phyloP scores from a whole-genome alignment of 1,139 yeast genomes.

The Magnusiomyces suaveolens region DNA sequence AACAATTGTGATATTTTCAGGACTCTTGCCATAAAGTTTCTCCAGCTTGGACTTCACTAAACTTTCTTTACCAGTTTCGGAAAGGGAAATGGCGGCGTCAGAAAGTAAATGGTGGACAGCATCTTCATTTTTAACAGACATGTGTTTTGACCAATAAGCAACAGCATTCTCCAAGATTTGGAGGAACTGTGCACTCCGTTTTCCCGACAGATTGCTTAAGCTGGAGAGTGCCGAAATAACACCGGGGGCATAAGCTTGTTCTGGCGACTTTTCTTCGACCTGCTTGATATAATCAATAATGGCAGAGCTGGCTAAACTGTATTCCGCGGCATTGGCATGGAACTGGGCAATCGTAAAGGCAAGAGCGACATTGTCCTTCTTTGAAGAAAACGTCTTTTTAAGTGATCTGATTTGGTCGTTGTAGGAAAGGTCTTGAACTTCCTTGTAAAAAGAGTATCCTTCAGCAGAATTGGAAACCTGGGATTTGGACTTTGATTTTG shows the following conservation, averaged over 20 bases:
- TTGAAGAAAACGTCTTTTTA: conserved; percentile 8
- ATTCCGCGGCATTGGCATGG: conserved; percentile 34
- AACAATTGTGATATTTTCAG: conserved; percentile 9
- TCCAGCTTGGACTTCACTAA: conserved; percentile 14
- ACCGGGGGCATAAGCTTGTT: conserved; percentile 35
- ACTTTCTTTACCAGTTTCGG: conserved; percentile 13
- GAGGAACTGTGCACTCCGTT: conserved; percentile 1
- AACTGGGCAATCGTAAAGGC: conserved; percentile 38
- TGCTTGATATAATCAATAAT: conserved; percentile 31
- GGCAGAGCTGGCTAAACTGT: conserved; percentile 30
- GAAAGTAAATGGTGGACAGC: conserved; percentile 19
- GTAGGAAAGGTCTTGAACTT: conserved; percentile 9
- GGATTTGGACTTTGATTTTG: conserved; percentile 5
- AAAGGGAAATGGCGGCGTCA: conserved; percentile 19
- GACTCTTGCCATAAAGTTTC: conserved; percentile 9
- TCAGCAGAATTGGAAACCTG: conserved; percentile 11
- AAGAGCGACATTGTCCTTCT: conserved; percentile 17
- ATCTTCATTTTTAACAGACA: conserved; percentile 5
- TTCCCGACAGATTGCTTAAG: conserved; percentile 38
- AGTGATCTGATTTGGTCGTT: conserved; percentile 14
- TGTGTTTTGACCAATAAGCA: conserved; percentile 7
- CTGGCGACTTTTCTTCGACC: conserved; percentile 12
- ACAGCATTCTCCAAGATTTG: conserved; percentile 12
- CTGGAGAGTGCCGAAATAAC: conserved; percentile 39
- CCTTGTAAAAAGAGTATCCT: conserved; percentile 11